These are phyloP conservation scores for Colletotrichum sp. DNA, from an alignment of 2,329 filamentous ascomycete genomes.

Conservation along the genomic window DNA sequence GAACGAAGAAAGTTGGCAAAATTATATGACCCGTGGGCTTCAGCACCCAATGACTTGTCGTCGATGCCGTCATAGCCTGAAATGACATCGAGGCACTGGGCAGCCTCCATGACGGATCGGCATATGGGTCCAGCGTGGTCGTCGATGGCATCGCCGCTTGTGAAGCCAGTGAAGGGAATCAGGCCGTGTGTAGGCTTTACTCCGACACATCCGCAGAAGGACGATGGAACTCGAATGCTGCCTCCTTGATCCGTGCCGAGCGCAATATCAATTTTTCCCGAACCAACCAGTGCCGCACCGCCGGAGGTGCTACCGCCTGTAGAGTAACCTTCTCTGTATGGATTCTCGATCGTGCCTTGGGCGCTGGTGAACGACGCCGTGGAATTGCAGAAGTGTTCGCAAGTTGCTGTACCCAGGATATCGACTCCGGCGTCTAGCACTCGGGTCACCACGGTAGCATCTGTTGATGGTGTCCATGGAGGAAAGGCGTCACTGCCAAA, in stretches of 20 bases:
- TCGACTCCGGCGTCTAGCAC: slow-evolving; percentile 54
- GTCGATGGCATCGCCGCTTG: slow-evolving; percentile 52
- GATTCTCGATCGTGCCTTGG: slow-evolving; percentile 52
- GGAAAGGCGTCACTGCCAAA: slow-evolving; percentile 55
- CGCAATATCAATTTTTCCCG: slow-evolving; percentile 46
- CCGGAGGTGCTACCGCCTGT: slow-evolving; percentile 55
- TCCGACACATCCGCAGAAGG: slow-evolving; percentile 44
- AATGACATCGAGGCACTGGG: slow-evolving; percentile 47
- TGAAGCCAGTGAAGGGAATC: slow-evolving; percentile 56
- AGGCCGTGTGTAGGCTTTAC: slow-evolving; percentile 58
- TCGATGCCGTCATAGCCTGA: slow-evolving; percentile 55
- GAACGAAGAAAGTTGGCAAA: slow-evolving; percentile 26
- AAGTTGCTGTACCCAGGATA: slow-evolving; percentile 55
- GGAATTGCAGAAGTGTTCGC: slow-evolving; percentile 59
- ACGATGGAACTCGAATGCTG: slow-evolving; percentile 49
- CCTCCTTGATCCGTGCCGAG: slow-evolving; percentile 55
- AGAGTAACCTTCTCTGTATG: slow-evolving; percentile 47
- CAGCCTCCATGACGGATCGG: slow-evolving; percentile 42
- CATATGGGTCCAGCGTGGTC: slow-evolving; percentile 55
- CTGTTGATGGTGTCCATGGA: slow-evolving; percentile 55
- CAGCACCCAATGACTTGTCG: slow-evolving; percentile 43
- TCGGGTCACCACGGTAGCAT: slow-evolving; percentile 58
- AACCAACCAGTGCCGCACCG: slow-evolving; percentile 48
- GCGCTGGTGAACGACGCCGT: slow-evolving; percentile 52
- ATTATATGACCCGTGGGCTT: slow-evolving; percentile 29